Evolutionary conservation across 768 basidiomycete genomes (phyloP).

Genomic region (Sporobolomyces roseus): DNA sequence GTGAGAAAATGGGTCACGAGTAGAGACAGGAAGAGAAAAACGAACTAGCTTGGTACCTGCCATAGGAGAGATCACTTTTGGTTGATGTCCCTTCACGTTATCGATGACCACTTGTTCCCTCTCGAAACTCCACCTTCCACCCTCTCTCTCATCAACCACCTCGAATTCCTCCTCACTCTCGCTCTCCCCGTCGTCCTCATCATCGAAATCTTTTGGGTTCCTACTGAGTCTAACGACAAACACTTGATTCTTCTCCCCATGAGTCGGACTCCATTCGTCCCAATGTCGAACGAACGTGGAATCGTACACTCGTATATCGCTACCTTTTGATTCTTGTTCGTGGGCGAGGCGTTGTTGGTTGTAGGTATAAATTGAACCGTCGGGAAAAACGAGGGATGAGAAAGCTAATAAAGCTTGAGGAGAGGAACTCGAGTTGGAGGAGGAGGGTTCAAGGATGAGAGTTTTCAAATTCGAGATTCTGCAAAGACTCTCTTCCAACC

Average conservation of each 20-base stretch:
- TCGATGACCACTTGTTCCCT: not conserved
- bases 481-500: too few species aligned
- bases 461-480: constrained; percentile 36
- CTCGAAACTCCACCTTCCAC: not conserved
- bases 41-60: constrained; percentile 22
- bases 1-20: not conserved
- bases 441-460: constrained; percentile 47
- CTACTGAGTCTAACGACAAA: constrained; percentile 63
- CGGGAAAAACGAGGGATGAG: constrained; percentile 73
- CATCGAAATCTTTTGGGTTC: constrained; percentile 44
- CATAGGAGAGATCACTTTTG: constrained; percentile 17
- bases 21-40: not conserved
- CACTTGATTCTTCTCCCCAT: constrained; percentile 63
- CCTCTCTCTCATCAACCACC: constrained; percentile 21
- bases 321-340: too few species aligned
- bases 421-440: not conserved
- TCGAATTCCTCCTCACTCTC: constrained; percentile 37
- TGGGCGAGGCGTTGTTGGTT: too few species aligned
- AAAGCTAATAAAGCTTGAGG: constrained; percentile 69
- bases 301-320: constrained; percentile 60
- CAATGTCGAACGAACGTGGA: constrained; percentile 68
- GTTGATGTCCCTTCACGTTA: not conserved
- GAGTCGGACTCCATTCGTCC: constrained; percentile 64
- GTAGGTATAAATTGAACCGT: too few species aligned
- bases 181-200: constrained; percentile 10